Conservation (phyloP, 2,329 filamentous ascomycete species). For the Metarhizium rileyi region DNA sequence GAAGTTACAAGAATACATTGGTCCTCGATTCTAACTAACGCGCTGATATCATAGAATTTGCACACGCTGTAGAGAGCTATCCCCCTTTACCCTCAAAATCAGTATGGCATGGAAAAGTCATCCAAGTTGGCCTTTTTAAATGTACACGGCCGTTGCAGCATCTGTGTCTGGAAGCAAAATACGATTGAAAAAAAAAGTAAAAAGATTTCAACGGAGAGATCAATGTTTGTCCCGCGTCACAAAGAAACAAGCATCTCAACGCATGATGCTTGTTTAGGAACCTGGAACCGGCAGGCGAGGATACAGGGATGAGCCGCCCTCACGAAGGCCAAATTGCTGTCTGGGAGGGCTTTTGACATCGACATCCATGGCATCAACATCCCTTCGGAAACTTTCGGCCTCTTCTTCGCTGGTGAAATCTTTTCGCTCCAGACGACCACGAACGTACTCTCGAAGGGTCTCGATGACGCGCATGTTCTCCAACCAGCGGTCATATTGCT, state of each 20-base stretch:
- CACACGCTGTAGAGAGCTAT: background rate
- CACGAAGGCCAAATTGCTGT: slow-evolving; percentile 15
- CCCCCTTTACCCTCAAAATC: background rate
- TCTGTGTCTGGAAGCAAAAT: background rate
- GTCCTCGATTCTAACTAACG: background rate
- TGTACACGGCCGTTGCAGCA: background rate
- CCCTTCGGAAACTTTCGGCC: slow-evolving; percentile 9
- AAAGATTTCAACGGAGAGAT: background rate
- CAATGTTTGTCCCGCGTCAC: background rate
- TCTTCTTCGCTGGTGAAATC: slow-evolving; percentile 37
- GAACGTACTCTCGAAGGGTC: slow-evolving; percentile 48
- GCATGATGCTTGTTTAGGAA: slow-evolving; percentile 2
- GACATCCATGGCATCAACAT: slow-evolving; percentile 27
- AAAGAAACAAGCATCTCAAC: background rate
- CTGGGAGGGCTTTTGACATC: slow-evolving; percentile 21
- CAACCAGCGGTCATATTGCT: slow-evolving; percentile 55
- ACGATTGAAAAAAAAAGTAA: background rate
- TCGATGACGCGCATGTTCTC: slow-evolving; percentile 58
- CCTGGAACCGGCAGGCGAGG: slow-evolving; percentile 28
- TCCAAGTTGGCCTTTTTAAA: background rate
- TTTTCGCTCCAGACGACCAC: slow-evolving; percentile 43
- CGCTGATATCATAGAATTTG: background rate
- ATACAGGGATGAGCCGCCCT: slow-evolving; percentile 28
- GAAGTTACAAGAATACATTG: background rate
- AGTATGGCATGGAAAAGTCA: background rate